These are phyloP conservation scores for Claviceps pazoutovae DNA, from an alignment of 2,329 filamentous ascomycete genomes.

Conservation along the genomic window DNA sequence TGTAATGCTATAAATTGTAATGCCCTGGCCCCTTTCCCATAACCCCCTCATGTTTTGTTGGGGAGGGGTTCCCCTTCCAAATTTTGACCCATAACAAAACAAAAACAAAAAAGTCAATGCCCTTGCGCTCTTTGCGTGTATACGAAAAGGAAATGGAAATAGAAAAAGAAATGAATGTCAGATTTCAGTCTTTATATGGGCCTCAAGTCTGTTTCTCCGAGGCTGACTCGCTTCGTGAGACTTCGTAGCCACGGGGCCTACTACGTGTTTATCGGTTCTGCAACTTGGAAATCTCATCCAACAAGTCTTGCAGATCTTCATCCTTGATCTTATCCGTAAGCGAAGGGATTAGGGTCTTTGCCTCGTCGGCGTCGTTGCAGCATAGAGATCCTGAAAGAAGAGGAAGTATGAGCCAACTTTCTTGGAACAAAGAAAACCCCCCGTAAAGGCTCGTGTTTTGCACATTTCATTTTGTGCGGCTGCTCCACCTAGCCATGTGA, in stretches of 20 bases:
- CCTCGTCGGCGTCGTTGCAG: conserved; percentile 86
- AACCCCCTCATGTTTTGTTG: background rate
- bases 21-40: background rate
- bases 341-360: conserved; percentile 87
- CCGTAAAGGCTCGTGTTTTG: background rate
- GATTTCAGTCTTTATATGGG: background rate
- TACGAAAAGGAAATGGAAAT: background rate
- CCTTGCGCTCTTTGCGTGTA: background rate
- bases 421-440: background rate
- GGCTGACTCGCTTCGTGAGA: background rate
- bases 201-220: background rate
- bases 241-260: background rate
- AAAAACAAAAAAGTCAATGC: background rate
- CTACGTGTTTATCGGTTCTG: conserved; percentile 23
- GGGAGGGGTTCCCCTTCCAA: background rate
- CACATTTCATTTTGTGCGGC: background rate
- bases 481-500: background rate
- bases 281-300: conserved; percentile 84
- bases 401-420: conserved; percentile 1
- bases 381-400: conserved; percentile 60
- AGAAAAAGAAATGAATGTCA: background rate
- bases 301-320: conserved; percentile 71
- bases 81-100: background rate
- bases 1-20: background rate
- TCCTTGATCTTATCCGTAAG: conserved; percentile 82